These are phyloP conservation scores for Trichoderma sp. DNA, from an alignment of 2,329 filamentous ascomycete genomes.

Conservation along the genomic window DNA sequence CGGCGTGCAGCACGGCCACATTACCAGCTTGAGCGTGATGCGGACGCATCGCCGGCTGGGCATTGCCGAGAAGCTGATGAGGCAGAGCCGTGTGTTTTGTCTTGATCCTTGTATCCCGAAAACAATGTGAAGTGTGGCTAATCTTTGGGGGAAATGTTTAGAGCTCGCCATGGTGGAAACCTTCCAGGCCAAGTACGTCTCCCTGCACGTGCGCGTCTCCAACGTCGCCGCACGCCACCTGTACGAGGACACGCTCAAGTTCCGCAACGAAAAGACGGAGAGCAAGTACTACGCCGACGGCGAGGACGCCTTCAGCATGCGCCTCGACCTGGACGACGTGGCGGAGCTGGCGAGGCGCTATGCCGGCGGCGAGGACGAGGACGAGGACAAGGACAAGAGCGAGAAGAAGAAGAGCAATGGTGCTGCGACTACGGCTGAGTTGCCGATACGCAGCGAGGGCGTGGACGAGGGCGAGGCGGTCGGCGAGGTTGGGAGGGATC, in stretches of 20 bases:
- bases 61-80: constrained; percentile 96
- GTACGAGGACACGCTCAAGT: constrained; percentile 89
- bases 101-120: no score
- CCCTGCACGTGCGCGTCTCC: constrained; percentile 90
- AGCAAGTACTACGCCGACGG: constrained; percentile 95
- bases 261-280: constrained; percentile 84
- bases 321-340: constrained; percentile 73
- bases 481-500: constrained; percentile 62
- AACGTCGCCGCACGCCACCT: constrained; percentile 89
- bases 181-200: constrained; percentile 88
- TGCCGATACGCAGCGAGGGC: constrained; percentile 41
- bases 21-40: constrained; percentile 95
- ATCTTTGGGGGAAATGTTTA: no score
- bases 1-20: constrained; percentile 91
- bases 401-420: constrained; percentile 42
- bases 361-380: constrained; percentile 36
- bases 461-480: constrained; percentile 70
- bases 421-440: constrained; percentile 34
- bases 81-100: constrained; percentile 95
- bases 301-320: constrained; percentile 95
- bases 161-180: constrained; percentile 97
- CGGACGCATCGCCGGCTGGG: constrained; percentile 87
- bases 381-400: constrained; percentile 37
- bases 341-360: constrained; percentile 49
- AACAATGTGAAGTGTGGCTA: no score